Evolutionary conservation across 495 filamentous ascomycete species (phyloP).

Genomic region (Baudoinia panamericana): DNA sequence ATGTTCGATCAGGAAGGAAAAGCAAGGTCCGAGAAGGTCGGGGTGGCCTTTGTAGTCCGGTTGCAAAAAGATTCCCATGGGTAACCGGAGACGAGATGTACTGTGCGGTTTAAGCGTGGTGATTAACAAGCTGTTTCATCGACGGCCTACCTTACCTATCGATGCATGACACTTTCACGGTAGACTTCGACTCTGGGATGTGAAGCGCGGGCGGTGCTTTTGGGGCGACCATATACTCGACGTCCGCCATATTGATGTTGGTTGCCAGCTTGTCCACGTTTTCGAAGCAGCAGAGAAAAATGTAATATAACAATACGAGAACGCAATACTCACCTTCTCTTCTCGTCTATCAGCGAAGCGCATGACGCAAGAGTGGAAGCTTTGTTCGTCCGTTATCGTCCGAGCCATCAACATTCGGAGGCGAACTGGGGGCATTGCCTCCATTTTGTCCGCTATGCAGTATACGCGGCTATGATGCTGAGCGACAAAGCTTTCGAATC

Average conservation of each 20-base stretch:
- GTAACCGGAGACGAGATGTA: conserved; percentile 24
- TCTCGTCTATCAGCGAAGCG: too few relatives aligned
- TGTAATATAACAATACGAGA: too few relatives aligned
- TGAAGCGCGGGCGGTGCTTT: conserved; percentile 29
- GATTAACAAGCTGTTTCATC: neutral
- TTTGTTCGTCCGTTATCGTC: too few relatives aligned
- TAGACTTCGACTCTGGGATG: conserved; percentile 35
- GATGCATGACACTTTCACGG: conserved; percentile 44
- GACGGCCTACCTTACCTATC: conserved; percentile 23
- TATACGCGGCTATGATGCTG: too few relatives aligned
- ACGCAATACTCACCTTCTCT: too few relatives aligned
- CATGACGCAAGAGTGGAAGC: too few relatives aligned
- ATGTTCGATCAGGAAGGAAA: conserved; percentile 45
- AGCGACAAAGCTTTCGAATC: too few relatives aligned
- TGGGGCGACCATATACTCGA: conserved; percentile 17
- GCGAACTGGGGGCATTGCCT: too few relatives aligned
- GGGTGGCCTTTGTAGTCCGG: conserved; percentile 20
- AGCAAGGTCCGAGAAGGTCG: conserved; percentile 33
- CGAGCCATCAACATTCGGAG: too few relatives aligned
- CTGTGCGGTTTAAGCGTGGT: conserved; percentile 17
- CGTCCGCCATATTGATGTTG: conserved; percentile 8
- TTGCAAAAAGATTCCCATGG: conserved; percentile 14
- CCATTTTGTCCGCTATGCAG: too few relatives aligned
- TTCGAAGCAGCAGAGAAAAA: too few relatives aligned
- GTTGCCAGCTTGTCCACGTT: too few relatives aligned